Evolutionary conservation across 345 rosid genomes (phyloP), one percentile per base, ranked within the genome.

Genomic region (Brassica carinata): DNA sequence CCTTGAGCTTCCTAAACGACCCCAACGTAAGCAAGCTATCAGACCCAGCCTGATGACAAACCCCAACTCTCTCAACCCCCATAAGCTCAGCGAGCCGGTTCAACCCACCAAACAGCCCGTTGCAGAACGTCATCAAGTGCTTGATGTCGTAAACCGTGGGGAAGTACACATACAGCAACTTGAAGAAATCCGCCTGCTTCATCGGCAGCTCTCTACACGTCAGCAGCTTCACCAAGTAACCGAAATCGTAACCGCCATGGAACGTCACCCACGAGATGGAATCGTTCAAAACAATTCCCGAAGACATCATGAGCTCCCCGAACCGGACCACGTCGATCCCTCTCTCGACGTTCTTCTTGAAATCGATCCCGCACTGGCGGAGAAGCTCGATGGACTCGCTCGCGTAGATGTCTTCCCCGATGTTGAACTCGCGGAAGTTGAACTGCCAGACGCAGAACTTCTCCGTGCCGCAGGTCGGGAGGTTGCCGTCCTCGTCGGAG

Each of bases 91-190:
- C 98, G 2, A 94, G 92, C 86, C 91, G 90, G 88, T 88, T 94
- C 89, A 94, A 85, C 9, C 98, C 98, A 0, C 98, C 98, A 36
- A 90, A 94, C 48, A 94, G 87, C 57, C 91, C 93, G 36, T 91
- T 91, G 78, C 98, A 94, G 77, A 91, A 94, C 86, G 84, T 91
- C 98, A 93, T 93, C 92, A 93, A 69, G 71, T 93, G 92, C 87
- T 93, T 93, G 86, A 93, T 89, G 74, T 93, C 98, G 69, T 91
- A 93, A 14, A 93, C 88, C 67, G 89, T 63, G 0, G 97, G 97
- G 76, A 92, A 92, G 70, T 89, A 92, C 76, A 84, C 80, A 51
- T 85, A 77, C 43, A 92, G 80, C 62, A 92, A 81, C 63, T 86
- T 87, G 36, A 91, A 92, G 90, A 93, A 93, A 40, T 89, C 95